phyloP scores from a whole-genome alignment of 2,329 filamentous ascomycete species.

The Diplodia scrobiculata region DNA sequence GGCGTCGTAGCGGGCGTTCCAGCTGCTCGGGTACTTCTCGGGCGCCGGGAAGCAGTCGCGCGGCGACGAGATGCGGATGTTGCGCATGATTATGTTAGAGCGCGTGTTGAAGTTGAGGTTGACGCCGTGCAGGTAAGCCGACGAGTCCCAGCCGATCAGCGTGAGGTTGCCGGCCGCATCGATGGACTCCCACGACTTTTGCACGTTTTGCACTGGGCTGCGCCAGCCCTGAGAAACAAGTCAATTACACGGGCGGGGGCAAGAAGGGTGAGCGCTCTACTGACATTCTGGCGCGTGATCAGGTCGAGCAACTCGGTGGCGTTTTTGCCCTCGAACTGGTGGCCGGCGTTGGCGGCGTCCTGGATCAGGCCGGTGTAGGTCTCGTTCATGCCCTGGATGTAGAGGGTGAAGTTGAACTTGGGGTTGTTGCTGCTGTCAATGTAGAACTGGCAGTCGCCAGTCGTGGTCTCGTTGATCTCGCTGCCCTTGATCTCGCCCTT shows the following conservation, averaged over 20 bases:
- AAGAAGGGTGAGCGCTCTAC: background rate
- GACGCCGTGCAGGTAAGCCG: slow-evolving; percentile 20
- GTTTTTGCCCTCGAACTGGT: slow-evolving; percentile 7
- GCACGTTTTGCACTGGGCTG: slow-evolving; percentile 15
- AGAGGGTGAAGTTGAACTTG: slow-evolving; percentile 18
- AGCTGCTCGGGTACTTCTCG: slow-evolving; percentile 9
- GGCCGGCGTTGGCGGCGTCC: background rate
- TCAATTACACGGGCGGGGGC: background rate
- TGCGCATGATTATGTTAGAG: slow-evolving; percentile 25
- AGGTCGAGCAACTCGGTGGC: slow-evolving; percentile 20
- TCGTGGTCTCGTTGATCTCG: slow-evolving; percentile 16
- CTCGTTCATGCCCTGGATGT: slow-evolving; percentile 10
- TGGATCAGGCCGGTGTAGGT: slow-evolving; percentile 1
- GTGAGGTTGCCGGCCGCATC: slow-evolving; percentile 21
- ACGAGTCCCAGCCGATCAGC: slow-evolving; percentile 16
- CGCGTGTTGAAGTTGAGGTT: slow-evolving; percentile 23
- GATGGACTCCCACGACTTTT: slow-evolving; percentile 18
- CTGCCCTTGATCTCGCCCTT: slow-evolving; percentile 24
- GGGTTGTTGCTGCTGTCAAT: slow-evolving; percentile 19
- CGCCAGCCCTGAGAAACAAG: slow-evolving; percentile 6
- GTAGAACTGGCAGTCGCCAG: slow-evolving; percentile 14
- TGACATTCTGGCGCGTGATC: slow-evolving; percentile 8
- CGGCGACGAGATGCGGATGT: slow-evolving; percentile 22
- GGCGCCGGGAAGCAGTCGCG: slow-evolving; percentile 24
- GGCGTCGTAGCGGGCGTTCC: slow-evolving; percentile 25